phyloP scores from a whole-genome alignment of 805 yeast species.

The Lipomyces mesembrius region DNA sequence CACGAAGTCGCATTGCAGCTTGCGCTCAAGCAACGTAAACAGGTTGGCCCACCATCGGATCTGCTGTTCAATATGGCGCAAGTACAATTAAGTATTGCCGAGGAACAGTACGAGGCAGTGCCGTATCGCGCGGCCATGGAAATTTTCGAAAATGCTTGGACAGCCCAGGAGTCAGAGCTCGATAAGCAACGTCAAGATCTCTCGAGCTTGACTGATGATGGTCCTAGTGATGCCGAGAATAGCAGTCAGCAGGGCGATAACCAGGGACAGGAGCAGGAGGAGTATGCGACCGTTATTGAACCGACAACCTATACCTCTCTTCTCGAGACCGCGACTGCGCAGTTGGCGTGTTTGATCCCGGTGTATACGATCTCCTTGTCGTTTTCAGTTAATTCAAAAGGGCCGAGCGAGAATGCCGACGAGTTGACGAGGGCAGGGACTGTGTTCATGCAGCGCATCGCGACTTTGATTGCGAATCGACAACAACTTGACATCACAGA shows the following conservation, averaged over 20 bases:
- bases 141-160: conserved; percentile 31
- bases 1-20: conserved; percentile 25
- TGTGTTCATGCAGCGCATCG: conserved; percentile 28
- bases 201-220: background rate
- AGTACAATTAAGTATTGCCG: conserved; percentile 34
- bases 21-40: conserved; percentile 9
- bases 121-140: conserved; percentile 26
- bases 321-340: conserved; percentile 35
- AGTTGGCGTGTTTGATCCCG: conserved; percentile 32
- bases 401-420: conserved; percentile 12
- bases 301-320: conserved; percentile 33
- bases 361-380: conserved; percentile 28
- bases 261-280: conserved; percentile 11
- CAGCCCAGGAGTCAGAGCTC: conserved; percentile 26
- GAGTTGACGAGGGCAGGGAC: conserved; percentile 19
- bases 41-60: conserved; percentile 25
- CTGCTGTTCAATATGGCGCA: conserved; percentile 35
- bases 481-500: conserved; percentile 13
- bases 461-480: conserved; percentile 23
- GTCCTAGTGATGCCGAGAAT: conserved; percentile 2
- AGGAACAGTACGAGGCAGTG: conserved; percentile 28
- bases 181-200: conserved; percentile 12
- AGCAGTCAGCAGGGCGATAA: conserved; percentile 7
- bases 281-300: conserved; percentile 35
- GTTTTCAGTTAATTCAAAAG: conserved; percentile 10